phyloP scores from a whole-genome alignment of 345 rosid species.

The Pelargonium nanum region DNA sequence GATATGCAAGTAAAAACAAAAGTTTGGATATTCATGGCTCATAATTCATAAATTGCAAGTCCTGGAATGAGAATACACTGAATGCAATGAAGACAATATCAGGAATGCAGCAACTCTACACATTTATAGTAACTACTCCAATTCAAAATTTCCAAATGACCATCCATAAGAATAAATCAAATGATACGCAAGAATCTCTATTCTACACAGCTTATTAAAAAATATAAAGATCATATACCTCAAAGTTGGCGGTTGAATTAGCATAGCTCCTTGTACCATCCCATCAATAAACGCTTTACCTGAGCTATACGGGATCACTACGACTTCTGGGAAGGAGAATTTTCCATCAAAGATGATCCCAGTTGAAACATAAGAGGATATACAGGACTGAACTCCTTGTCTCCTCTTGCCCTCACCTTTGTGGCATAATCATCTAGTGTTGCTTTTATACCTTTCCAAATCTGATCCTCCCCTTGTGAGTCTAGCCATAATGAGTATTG shows the following conservation, averaged over 20 bases:
- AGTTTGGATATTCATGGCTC: too few relatives aligned
- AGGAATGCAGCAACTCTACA: background rate
- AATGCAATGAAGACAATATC: background rate
- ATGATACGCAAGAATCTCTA: background rate
- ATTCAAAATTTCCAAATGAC: too few relatives aligned
- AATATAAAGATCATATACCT: background rate
- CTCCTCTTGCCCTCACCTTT: slow-evolving; percentile 74
- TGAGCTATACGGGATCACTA: background rate
- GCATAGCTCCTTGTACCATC: background rate
- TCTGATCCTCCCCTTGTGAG: slow-evolving; percentile 92
- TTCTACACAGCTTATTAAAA: too few relatives aligned
- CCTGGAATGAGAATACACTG: too few relatives aligned
- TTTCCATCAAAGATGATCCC: slow-evolving; percentile 61
- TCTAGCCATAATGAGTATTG: slow-evolving; percentile 96
- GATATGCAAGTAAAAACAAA: too few relatives aligned
- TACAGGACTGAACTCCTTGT: slow-evolving; percentile 93
- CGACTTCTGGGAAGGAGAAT: slow-evolving; percentile 15
- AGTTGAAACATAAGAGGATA: slow-evolving; percentile 88
- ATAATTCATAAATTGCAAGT: too few relatives aligned
- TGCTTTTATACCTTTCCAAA: slow-evolving; percentile 93
- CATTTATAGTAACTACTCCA: background rate
- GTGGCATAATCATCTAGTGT: slow-evolving; percentile 90
- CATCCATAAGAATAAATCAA: background rate
- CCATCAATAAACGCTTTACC: background rate
- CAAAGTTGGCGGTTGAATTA: background rate